These are phyloP conservation scores for Hanseniaspora uvarum DNA, from an alignment of 1,139 yeast genomes.

Conservation along the genomic window DNA sequence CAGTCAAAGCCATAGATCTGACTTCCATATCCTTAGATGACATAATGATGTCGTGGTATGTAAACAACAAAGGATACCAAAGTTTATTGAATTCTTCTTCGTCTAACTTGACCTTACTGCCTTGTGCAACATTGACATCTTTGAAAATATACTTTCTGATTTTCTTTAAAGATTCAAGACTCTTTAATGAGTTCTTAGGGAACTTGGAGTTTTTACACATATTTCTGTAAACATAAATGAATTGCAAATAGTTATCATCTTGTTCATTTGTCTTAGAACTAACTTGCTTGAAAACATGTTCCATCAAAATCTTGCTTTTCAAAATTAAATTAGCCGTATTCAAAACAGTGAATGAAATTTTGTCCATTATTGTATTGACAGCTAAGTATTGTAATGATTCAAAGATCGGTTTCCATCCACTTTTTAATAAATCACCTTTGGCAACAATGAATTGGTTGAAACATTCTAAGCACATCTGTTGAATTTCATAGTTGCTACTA, in stretches of 20 bases:
- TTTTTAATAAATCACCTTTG: constrained; percentile 62
- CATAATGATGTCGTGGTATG: constrained; percentile 84
- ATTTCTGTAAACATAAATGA: constrained; percentile 68
- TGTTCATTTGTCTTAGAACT: constrained; percentile 27
- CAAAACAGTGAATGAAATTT: constrained; percentile 37
- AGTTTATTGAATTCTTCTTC: constrained; percentile 35
- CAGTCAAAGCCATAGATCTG: constrained; percentile 75
- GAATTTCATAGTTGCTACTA: constrained; percentile 51
- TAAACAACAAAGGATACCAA: constrained; percentile 67
- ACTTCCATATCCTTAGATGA: constrained; percentile 91
- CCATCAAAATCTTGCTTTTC: constrained; percentile 52
- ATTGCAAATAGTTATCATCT: constrained; percentile 49
- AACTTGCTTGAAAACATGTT: constrained; percentile 46
- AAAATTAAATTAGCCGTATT: constrained; percentile 34
- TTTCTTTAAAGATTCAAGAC: constrained; percentile 63
- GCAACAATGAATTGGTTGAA: constrained; percentile 75
- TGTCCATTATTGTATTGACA: constrained; percentile 11
- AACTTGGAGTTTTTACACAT: constrained; percentile 75
- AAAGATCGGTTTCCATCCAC: constrained; percentile 92
- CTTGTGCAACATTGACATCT: constrained; percentile 40
- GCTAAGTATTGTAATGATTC: constrained; percentile 46
- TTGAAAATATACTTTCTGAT: constrained; percentile 37
- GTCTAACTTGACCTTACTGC: constrained; percentile 38
- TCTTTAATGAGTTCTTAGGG: constrained; percentile 70
- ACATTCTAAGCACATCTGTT: constrained; percentile 86